Conservation (phyloP, 2,329 filamentous ascomycete genomes). For the Mycogone perniciosa region DNA sequence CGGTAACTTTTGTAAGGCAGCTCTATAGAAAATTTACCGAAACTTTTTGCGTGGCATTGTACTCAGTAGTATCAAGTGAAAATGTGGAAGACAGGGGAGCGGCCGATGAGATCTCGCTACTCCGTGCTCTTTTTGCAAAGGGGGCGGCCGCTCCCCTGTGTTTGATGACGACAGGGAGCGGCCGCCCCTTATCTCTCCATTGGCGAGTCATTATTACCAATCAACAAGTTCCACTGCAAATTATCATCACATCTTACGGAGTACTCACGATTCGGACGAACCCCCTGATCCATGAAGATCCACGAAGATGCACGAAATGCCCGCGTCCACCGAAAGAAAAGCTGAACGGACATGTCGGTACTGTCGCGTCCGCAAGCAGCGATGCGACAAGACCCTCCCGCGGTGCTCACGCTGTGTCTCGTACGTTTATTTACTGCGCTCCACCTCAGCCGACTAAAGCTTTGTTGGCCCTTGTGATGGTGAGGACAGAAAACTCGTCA, state of each 20-base stretch:
- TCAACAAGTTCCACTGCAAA: too few relatives aligned
- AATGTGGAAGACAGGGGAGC: neutral
- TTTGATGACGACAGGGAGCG: neutral
- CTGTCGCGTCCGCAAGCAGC: constrained; percentile 4
- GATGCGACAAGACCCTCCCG: constrained; percentile 4
- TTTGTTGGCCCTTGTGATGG: neutral
- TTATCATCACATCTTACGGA: too few relatives aligned
- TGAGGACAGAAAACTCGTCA: neutral
- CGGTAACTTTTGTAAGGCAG: too few relatives aligned
- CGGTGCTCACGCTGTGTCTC: constrained; percentile 2
- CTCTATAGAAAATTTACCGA: too few relatives aligned
- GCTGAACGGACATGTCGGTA: neutral
- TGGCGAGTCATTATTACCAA: neutral
- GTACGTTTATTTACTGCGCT: constrained; percentile 1
- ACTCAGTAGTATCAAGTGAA: too few relatives aligned
- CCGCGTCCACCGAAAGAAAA: neutral
- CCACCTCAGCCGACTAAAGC: neutral
- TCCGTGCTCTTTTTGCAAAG: too few relatives aligned
- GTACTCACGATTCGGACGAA: too few relatives aligned
- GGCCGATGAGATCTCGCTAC: too few relatives aligned
- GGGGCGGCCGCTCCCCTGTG: too few relatives aligned
- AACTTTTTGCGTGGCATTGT: too few relatives aligned
- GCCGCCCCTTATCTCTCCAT: neutral
- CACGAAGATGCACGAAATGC: neutral
- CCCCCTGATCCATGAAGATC: too few relatives aligned